phyloP scores from a whole-genome alignment of 495 filamentous ascomycete genomes.

The Aspergillus avenaceus region DNA sequence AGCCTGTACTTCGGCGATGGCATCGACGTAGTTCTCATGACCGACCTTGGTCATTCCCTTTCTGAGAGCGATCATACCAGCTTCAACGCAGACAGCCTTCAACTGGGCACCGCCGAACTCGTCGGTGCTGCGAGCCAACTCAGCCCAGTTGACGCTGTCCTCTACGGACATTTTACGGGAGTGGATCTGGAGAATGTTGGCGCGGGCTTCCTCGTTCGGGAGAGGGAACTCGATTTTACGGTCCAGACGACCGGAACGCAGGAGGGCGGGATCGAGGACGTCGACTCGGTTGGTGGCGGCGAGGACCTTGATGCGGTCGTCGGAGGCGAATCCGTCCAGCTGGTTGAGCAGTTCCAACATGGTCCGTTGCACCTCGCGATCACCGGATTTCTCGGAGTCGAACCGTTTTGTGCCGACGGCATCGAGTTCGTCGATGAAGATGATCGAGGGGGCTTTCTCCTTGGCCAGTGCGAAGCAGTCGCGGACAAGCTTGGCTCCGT shows the following conservation, averaged over 20 bases:
- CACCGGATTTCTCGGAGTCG: constrained; percentile 96
- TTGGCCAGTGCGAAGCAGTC: constrained; percentile 98
- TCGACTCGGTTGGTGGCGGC: constrained; percentile 98
- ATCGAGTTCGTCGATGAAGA: constrained; percentile 99
- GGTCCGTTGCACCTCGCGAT: constrained; percentile 96
- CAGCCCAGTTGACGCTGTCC: constrained; percentile 89
- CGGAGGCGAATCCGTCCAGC: constrained; percentile 97
- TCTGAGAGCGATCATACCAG: constrained; percentile 96
- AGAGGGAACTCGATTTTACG: constrained; percentile 99
- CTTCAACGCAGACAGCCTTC: constrained; percentile 98
- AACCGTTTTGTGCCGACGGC: constrained; percentile 98
- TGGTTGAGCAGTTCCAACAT: constrained; percentile 99
- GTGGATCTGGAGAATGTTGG: constrained; percentile 96
- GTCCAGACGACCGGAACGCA: constrained; percentile 92
- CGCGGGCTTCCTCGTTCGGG: constrained; percentile 97
- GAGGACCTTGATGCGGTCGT: constrained; percentile 97
- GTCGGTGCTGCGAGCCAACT: constrained; percentile 94
- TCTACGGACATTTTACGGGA: constrained; percentile 98
- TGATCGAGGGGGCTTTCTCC: constrained; percentile 97
- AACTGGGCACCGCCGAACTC: constrained; percentile 97
- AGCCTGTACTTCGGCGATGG: constrained; percentile 91
- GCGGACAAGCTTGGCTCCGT: constrained; percentile 95
- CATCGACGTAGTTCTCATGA: constrained; percentile 99
- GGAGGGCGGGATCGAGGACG: constrained; percentile 89
- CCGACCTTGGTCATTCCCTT: constrained; percentile 90